phyloP scores from a whole-genome alignment of 1,139 yeast genomes.

The Suhomyces coccinellae region DNA sequence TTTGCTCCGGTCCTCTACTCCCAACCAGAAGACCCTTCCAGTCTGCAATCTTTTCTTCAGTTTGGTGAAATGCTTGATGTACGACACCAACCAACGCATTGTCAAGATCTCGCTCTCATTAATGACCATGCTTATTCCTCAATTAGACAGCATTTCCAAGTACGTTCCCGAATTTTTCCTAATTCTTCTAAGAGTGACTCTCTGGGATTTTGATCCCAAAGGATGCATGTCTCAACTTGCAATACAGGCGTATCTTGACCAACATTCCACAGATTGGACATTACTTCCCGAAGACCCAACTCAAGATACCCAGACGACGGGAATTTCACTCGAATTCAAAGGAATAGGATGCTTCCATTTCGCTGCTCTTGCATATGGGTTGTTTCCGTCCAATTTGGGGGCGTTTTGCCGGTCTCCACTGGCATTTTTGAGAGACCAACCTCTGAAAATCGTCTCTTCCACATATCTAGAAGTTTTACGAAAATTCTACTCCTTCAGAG shows the following conservation, averaged over 20 bases:
- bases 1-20: slow-evolving; percentile 20
- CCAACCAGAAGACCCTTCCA: not conserved
- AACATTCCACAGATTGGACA: not conserved
- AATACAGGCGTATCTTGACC: not conserved
- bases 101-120: slow-evolving; percentile 45
- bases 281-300: not conserved
- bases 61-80: slow-evolving; percentile 41
- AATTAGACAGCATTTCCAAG: slow-evolving; percentile 35
- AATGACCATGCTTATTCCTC: slow-evolving; percentile 57
- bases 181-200: slow-evolving; percentile 43
- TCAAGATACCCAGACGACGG: not conserved
- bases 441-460: slow-evolving; percentile 15
- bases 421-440: slow-evolving; percentile 17
- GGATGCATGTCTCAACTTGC: not conserved
- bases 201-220: slow-evolving; percentile 28
- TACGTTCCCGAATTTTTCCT: slow-evolving; percentile 47
- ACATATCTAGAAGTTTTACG: slow-evolving; percentile 8
- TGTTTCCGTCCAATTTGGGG: slow-evolving; percentile 56
- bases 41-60: not conserved
- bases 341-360: slow-evolving; percentile 23
- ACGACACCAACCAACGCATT: slow-evolving; percentile 46
- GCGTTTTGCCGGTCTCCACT: slow-evolving; percentile 46
- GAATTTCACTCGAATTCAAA: not conserved
- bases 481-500: not conserved
- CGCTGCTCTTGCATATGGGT: slow-evolving; percentile 54